Evolutionary conservation across 192 early-diverging fungal genomes (phyloP).

Genomic region (Umbelopsis vinacea): DNA sequence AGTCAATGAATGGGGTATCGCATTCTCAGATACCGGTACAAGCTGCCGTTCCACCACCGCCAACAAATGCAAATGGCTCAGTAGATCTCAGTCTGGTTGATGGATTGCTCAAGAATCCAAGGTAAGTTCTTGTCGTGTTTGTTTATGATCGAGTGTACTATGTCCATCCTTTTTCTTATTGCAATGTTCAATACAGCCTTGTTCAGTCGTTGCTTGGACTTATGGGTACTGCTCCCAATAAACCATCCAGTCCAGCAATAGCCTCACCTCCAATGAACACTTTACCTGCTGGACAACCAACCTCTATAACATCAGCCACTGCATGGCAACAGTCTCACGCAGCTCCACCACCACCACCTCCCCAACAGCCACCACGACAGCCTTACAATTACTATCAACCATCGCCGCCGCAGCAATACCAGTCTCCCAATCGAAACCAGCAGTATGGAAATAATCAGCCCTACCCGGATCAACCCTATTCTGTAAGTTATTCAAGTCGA

Average conservation of each 20-base stretch:
- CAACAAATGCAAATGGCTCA: not conserved
- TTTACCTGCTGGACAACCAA: not conserved
- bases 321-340: not conserved
- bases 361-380: not conserved
- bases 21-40: not conserved
- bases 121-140: too few relatives aligned
- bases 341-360: not conserved
- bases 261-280: not conserved
- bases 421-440: not conserved
- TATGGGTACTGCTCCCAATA: not conserved
- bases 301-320: not conserved
- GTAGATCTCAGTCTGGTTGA: slow-evolving; percentile 5
- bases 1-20: not conserved
- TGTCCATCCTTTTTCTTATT: not conserved
- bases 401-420: slow-evolving; percentile 3
- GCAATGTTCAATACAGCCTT: not conserved
- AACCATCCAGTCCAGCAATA: not conserved
- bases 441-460: not conserved
- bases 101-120: not conserved
- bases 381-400: not conserved
- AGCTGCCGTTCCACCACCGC: not conserved
- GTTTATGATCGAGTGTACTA: too few relatives aligned
- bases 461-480: not conserved
- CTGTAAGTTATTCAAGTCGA: too few relatives aligned
- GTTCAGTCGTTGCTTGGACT: slow-evolving; percentile 5